Percentiles rank a stretch among this genome's conserved stretches.
Conservation (phyloP, 805 yeast species). For the Suhomyces sp. region DNA sequence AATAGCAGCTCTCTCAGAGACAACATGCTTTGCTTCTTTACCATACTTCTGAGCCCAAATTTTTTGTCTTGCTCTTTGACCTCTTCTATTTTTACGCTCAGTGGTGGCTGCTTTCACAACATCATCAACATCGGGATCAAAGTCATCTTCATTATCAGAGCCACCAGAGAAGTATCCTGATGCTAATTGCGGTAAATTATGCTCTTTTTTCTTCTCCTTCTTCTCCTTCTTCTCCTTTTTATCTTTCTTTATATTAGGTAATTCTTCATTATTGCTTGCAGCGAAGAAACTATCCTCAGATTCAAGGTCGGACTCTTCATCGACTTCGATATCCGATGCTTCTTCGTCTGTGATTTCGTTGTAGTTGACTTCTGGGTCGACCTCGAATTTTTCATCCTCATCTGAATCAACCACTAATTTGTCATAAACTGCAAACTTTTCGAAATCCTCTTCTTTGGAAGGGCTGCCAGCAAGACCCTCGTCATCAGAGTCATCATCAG, state of each 20-base stretch:
- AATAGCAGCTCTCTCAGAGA: slow-evolving; percentile 57
- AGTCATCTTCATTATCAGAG: slow-evolving; percentile 58
- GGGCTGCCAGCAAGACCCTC: slow-evolving; percentile 21
- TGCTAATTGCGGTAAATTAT: slow-evolving; percentile 64
- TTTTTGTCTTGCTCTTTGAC: slow-evolving; percentile 95
- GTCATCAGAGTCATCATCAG: slow-evolving; percentile 15
- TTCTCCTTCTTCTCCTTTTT: slow-evolving; percentile 19
- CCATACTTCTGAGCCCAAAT: slow-evolving; percentile 96
- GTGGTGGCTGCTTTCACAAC: slow-evolving; percentile 53
- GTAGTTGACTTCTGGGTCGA: slow-evolving; percentile 44
- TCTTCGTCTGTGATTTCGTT: slow-evolving; percentile 69
- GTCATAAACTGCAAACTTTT: slow-evolving; percentile 37
- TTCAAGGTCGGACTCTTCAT: slow-evolving; percentile 2
- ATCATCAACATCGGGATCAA: slow-evolving; percentile 43
- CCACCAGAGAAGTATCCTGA: slow-evolving; percentile 86
- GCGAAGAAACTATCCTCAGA: slow-evolving; percentile 38
- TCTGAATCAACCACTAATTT: slow-evolving; percentile 44
- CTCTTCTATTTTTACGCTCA: slow-evolving; percentile 84
- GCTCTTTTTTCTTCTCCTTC: slow-evolving; percentile 26
- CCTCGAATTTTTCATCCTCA: slow-evolving; percentile 28
- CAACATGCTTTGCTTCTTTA: slow-evolving; percentile 74
- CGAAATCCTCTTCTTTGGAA: slow-evolving; percentile 22
- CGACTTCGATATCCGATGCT: slow-evolving; percentile 23
- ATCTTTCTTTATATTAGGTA: slow-evolving; percentile 14
- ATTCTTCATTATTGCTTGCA: no score